A percentile compares a stretch with the other conserved stretches of the same genome.
phyloP scores from a whole-genome alignment of 371 early-diverging fungal species.

The Mortierella sp. region DNA sequence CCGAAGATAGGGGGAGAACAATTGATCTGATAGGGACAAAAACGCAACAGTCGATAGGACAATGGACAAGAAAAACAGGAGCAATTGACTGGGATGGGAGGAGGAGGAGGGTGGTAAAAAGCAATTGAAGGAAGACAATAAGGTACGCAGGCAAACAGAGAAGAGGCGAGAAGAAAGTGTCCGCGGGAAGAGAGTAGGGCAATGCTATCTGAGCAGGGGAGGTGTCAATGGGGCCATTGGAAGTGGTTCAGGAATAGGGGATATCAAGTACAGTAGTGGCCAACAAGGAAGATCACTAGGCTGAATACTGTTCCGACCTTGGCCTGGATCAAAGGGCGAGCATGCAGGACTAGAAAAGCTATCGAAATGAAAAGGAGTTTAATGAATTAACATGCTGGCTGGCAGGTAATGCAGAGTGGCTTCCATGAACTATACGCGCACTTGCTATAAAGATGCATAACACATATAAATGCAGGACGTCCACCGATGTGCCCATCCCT shows the following conservation, averaged over 20 bases:
- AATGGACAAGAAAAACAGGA: background rate
- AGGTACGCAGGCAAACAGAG: background rate
- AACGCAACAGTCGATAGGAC: too few relatives aligned
- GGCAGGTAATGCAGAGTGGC: background rate
- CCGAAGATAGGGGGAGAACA: background rate
- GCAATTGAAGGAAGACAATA: background rate
- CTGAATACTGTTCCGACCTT: background rate
- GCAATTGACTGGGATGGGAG: background rate
- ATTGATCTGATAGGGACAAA: background rate
- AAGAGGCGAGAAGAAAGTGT: background rate
- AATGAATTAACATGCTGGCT: background rate
- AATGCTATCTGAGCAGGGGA: background rate
- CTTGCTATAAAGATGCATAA: too few relatives aligned
- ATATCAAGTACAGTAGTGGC: background rate
- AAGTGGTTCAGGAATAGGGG: background rate
- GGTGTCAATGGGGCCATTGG: too few relatives aligned
- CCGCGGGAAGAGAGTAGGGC: background rate
- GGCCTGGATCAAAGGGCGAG: background rate
- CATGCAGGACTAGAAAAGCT: background rate
- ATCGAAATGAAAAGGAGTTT: too few relatives aligned
- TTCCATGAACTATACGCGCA: background rate
- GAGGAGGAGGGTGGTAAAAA: background rate
- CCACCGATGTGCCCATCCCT: too few relatives aligned
- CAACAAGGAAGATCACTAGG: background rate
- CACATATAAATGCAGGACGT: too few relatives aligned